These are phyloP conservation scores for Wickerhamiella pararugosa DNA, from an alignment of 1,139 yeast genomes.

Conservation along the genomic window DNA sequence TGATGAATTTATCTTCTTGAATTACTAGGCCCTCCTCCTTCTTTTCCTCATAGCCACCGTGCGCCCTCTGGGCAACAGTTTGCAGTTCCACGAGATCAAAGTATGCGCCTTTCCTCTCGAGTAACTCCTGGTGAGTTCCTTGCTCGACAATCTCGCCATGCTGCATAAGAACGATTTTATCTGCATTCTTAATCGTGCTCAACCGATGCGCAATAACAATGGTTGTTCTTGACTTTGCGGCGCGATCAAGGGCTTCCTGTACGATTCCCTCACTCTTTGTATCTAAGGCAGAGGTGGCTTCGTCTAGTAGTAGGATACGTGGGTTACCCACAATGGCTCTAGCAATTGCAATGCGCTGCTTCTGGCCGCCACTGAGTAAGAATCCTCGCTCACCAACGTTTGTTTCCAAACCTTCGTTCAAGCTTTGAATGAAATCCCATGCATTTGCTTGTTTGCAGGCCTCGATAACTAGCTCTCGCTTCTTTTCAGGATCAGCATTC, in stretches of 20 bases:
- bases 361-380: slow-evolving; percentile 69
- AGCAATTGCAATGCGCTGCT: slow-evolving; percentile 80
- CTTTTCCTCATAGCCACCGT: neutral
- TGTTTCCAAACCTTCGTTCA: slow-evolving; percentile 35
- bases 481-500: slow-evolving; percentile 24
- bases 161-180: slow-evolving; percentile 31
- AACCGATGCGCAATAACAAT: slow-evolving; percentile 64
- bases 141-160: slow-evolving; percentile 29
- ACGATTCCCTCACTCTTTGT: slow-evolving; percentile 45
- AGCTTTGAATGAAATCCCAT: slow-evolving; percentile 26
- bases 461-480: slow-evolving; percentile 22
- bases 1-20: slow-evolving; percentile 13
- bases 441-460: slow-evolving; percentile 30
- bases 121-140: slow-evolving; percentile 29
- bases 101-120: slow-evolving; percentile 23
- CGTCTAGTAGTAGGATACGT: slow-evolving; percentile 47
- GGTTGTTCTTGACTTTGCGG: slow-evolving; percentile 54
- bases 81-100: slow-evolving; percentile 27
- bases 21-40: slow-evolving; percentile 4
- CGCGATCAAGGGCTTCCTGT: slow-evolving; percentile 38
- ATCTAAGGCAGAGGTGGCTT: slow-evolving; percentile 70
- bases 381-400: slow-evolving; percentile 40
- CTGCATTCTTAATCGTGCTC: slow-evolving; percentile 47
- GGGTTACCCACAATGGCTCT: slow-evolving; percentile 60
- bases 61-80: slow-evolving; percentile 10